Conservation (phyloP, 257 asterid species). For the Lycium ferocissimum region DNA sequence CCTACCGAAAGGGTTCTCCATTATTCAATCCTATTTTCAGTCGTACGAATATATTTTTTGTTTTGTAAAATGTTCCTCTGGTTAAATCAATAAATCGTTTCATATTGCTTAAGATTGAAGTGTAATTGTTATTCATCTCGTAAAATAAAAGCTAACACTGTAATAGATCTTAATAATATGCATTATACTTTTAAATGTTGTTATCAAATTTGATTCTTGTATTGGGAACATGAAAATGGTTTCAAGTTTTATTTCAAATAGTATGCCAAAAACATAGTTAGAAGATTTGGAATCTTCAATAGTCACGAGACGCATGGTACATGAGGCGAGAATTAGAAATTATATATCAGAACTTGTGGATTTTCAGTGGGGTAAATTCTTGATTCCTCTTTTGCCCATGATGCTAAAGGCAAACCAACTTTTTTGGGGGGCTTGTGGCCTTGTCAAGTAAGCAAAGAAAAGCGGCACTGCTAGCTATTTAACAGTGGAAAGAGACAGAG, state of each 20-base stretch:
- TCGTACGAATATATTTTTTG: background rate
- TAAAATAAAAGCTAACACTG: background rate
- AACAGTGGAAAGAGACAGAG: background rate
- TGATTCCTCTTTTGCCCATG: background rate
- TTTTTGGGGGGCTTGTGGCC: background rate
- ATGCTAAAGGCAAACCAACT: background rate
- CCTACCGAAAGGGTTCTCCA: background rate
- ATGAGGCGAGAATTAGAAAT: background rate
- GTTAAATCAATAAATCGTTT: background rate
- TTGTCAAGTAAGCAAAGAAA: background rate
- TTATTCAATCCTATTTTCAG: background rate
- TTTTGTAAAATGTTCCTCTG: background rate
- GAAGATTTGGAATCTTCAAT: background rate
- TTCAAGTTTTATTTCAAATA: background rate
- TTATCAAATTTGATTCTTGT: too few relatives aligned
- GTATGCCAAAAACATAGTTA: background rate
- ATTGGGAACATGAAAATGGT: too few relatives aligned
- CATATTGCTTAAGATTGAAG: background rate
- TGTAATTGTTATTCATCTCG: background rate
- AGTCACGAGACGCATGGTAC: background rate
- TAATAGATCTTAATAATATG: too few relatives aligned
- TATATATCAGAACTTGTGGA: background rate
- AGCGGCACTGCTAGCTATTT: background rate
- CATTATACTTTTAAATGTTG: too few relatives aligned
- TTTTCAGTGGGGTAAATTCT: background rate